Percentiles rank a stretch among this genome's conserved stretches.
These are phyloP conservation scores for Zizania palustris DNA, from an alignment of 202 grass and related monocot genomes.

Conservation along the genomic window DNA sequence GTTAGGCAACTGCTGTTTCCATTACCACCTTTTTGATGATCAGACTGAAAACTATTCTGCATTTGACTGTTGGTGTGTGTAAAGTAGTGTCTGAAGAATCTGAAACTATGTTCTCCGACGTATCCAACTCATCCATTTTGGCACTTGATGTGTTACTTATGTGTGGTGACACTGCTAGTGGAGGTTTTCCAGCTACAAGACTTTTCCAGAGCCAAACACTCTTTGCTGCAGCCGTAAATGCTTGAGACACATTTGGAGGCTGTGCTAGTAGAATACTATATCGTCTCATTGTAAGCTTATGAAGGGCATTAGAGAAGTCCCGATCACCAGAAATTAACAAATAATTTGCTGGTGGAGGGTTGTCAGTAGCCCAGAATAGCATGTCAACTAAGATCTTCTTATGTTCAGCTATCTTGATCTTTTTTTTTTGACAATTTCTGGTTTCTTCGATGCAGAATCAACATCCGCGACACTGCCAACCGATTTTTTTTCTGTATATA, in stretches of 20 bases:
- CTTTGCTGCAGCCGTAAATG: slow-evolving; percentile 61
- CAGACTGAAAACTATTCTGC: too few relatives aligned
- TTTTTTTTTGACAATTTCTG: too few relatives aligned
- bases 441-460: too few relatives aligned
- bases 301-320: slow-evolving; percentile 78
- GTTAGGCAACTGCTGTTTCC: too few relatives aligned
- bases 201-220: slow-evolving; percentile 78
- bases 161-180: slow-evolving; percentile 64
- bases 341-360: slow-evolving; percentile 82
- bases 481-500: too few relatives aligned
- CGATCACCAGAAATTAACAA: slow-evolving; percentile 82
- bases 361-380: slow-evolving; percentile 86
- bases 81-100: slow-evolving; percentile 46
- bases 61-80: slow-evolving; percentile 31
- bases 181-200: slow-evolving; percentile 49
- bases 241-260: slow-evolving; percentile 56
- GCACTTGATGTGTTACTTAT: slow-evolving; percentile 49
- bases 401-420: too few relatives aligned
- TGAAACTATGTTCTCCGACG: slow-evolving; percentile 40
- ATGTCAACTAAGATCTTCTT: slow-evolving; percentile 91
- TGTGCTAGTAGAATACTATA: slow-evolving; percentile 77
- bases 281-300: slow-evolving; percentile 72
- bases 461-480: too few relatives aligned
- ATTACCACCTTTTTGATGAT: neutral
- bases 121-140: slow-evolving; percentile 36